Percentiles rank a stretch among this genome's conserved stretches.
Conservation (phyloP, 345 rosid genomes). For the Eucalyptus caleyi region DNA sequence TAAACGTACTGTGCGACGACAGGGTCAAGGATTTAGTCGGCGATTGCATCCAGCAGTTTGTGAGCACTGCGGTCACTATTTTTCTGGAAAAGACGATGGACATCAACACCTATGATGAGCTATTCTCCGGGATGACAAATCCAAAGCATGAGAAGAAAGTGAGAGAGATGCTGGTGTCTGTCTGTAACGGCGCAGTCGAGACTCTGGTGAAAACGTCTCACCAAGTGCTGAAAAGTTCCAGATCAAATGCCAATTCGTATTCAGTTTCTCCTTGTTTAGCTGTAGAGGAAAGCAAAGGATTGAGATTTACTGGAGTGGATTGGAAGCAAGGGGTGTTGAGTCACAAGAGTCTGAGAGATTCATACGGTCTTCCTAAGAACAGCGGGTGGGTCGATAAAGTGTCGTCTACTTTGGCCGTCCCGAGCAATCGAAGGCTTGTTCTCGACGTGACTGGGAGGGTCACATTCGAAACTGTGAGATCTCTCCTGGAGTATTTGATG, state of each 20-base stretch:
- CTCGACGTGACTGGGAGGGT: slow-evolving; percentile 63
- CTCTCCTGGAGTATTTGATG: slow-evolving; percentile 41
- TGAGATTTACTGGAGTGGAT: neutral
- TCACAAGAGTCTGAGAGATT: neutral
- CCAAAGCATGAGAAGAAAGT: slow-evolving; percentile 49
- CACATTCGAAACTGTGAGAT: slow-evolving; percentile 61
- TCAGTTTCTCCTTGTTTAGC: neutral
- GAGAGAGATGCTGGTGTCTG: slow-evolving; percentile 35
- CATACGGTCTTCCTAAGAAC: neutral
- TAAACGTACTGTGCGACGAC: slow-evolving; percentile 33
- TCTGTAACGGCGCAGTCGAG: slow-evolving; percentile 47
- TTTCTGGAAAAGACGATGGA: slow-evolving; percentile 69
- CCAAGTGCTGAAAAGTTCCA: slow-evolving; percentile 17
- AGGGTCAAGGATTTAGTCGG: slow-evolving; percentile 44
- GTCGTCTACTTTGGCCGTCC: slow-evolving; percentile 48
- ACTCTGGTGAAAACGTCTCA: slow-evolving; percentile 65
- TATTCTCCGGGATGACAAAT: slow-evolving; percentile 64
- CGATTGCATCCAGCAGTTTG: slow-evolving; percentile 66
- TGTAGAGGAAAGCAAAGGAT: neutral
- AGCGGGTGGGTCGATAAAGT: slow-evolving; percentile 41
- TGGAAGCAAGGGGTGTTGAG: neutral
- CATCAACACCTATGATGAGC: slow-evolving; percentile 46
- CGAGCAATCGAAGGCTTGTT: slow-evolving; percentile 54
- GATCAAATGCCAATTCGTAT: neutral
- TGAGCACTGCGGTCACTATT: slow-evolving; percentile 65